Evolutionary conservation across 148 eudicot species (phyloP).

Genomic region (Heliosperma pusillum): DNA sequence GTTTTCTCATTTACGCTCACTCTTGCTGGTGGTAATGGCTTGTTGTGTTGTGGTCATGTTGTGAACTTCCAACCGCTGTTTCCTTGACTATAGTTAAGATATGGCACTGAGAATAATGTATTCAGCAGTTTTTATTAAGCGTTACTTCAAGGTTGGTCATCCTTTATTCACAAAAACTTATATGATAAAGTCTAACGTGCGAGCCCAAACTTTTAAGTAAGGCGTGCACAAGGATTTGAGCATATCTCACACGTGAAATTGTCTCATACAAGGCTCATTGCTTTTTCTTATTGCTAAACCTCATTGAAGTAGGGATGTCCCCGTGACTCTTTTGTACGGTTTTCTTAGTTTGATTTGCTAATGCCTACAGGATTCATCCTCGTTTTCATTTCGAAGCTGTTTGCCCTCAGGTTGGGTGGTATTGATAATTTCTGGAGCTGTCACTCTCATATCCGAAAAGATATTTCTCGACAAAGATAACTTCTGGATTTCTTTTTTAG

Average conservation of each 20-base stretch:
- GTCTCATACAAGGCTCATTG: background rate
- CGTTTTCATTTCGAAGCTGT: slow-evolving; percentile 77
- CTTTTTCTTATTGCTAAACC: slow-evolving; percentile 1
- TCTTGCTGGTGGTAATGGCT: background rate
- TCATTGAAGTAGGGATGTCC: background rate
- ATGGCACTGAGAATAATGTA: slow-evolving; percentile 76
- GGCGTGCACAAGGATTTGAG: background rate
- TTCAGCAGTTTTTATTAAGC: slow-evolving; percentile 75
- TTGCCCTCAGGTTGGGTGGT: slow-evolving; percentile 83
- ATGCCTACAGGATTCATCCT: slow-evolving; percentile 57
- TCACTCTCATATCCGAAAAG: slow-evolving; percentile 68
- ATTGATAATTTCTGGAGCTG: slow-evolving; percentile 52
- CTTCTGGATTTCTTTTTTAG: slow-evolving; percentile 63
- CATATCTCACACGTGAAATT: background rate
- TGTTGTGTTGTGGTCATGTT: background rate
- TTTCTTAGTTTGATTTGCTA: slow-evolving; percentile 4
- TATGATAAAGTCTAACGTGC: background rate
- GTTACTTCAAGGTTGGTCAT: slow-evolving; percentile 70
- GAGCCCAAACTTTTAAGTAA: background rate
- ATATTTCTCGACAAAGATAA: slow-evolving; percentile 59
- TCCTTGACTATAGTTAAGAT: slow-evolving; percentile 64
- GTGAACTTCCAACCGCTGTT: background rate
- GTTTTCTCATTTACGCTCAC: background rate
- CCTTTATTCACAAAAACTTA: background rate
- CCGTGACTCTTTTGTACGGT: background rate